Evolutionary conservation across 176 grass and related monocot genomes (phyloP), one percentile per base, ranked within the genome.

Genomic region (Themeda triandra): DNA sequence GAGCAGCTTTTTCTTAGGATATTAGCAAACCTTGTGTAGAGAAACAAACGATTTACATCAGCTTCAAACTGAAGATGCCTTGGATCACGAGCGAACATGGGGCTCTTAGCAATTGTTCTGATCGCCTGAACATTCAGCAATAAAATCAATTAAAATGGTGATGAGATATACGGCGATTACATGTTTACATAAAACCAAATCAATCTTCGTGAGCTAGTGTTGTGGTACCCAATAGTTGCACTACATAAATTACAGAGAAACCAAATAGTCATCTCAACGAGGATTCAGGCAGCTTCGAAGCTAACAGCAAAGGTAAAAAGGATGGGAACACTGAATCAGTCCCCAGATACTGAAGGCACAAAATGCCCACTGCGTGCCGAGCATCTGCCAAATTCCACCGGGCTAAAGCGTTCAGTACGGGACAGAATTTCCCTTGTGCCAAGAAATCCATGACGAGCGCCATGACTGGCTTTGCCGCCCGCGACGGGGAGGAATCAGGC

Each of bases 51-150:
- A 51, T 98, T 92, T 31, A 96, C 74, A 58, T 99, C 96, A 58
- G 88, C 87, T 73, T 92, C 96, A 63, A 94, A 96, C 62, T 99
- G 96, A 86, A 99, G 87, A 81, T 90, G 90, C 75, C 93, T 87
- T 75, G 96, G 93, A 85, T 94, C 93, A 87, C 87, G 87, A 87
- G 88, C 83, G 81, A 98, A 85, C 44, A 75, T 86, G 73, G 81
- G 87, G 80, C 48, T 95, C 81, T 86, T 99, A 24, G 86, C 89
- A 69, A 92, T 74, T 58, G 89, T 75, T 86, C 77, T 94, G 74
- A 94, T 63, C 21, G 91, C 91, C 93, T 98, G 88, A 14, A 30
- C 88, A 86, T 84, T 66, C 25, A 85, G 18, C 24, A 58, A 39
- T 14, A 70, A 70, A 53, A 48, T 54, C 17, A 72, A 49, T 76